phyloP scores from a whole-genome alignment of 2,329 filamentous ascomycete genomes.

The Fusarium longipes region DNA sequence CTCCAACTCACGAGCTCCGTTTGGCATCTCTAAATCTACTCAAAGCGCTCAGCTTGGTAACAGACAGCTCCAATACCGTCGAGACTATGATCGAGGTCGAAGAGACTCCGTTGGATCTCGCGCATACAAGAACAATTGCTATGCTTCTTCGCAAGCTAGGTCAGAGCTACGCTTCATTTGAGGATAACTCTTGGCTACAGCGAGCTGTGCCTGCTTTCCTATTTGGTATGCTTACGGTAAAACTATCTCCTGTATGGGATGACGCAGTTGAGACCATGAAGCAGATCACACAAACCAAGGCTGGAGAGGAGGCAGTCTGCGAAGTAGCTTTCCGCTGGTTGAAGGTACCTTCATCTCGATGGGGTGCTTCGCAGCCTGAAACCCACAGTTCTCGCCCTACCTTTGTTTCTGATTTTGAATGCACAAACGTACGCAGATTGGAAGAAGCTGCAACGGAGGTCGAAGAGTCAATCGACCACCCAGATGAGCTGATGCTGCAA shows the following conservation, averaged over 20 bases:
- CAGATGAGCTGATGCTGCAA: conserved; percentile 68
- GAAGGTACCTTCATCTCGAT: conserved; percentile 65
- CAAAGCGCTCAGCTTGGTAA: conserved; percentile 61
- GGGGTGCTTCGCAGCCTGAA: conserved; percentile 58
- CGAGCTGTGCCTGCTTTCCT: conserved; percentile 82
- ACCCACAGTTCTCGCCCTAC: conserved; percentile 50
- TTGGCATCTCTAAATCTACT: conserved; percentile 79
- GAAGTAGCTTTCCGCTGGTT: conserved; percentile 84
- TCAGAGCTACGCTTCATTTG: conserved; percentile 68
- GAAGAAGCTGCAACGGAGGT: conserved; percentile 62
- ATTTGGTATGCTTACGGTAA: conserved; percentile 89
- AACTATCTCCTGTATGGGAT: conserved; percentile 87
- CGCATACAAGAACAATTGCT: conserved; percentile 79
- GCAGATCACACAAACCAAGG: conserved; percentile 75
- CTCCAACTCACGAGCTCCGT: conserved; percentile 79
- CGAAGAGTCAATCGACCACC: conserved; percentile 63
- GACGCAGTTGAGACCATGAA: conserved; percentile 82
- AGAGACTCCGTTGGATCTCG: conserved; percentile 79
- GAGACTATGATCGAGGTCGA: conserved; percentile 80
- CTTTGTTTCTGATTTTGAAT: conserved; percentile 81
- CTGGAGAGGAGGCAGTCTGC: conserved; percentile 78
- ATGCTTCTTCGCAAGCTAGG: conserved; percentile 88
- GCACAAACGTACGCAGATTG: conserved; percentile 76
- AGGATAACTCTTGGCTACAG: conserved; percentile 72
- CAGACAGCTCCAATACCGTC: conserved; percentile 45